These are phyloP conservation scores for Pulveroboletus sp. DNA, from an alignment of 768 basidiomycete species.

Conservation along the genomic window DNA sequence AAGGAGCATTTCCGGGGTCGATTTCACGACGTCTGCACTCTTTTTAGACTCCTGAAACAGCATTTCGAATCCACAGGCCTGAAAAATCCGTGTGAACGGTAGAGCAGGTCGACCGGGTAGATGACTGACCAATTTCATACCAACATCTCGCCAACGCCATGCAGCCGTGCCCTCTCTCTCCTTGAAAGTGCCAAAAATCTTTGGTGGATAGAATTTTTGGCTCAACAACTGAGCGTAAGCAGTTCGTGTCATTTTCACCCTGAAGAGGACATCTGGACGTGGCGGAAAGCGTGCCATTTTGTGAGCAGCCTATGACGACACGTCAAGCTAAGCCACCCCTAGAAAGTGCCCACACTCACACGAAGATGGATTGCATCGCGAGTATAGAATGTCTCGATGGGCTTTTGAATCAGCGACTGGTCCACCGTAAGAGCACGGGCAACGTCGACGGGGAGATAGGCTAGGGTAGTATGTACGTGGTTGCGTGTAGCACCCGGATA, in stretches of 20 bases:
- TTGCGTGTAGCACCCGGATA: constrained; percentile 66
- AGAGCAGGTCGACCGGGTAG: neutral
- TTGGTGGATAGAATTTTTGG: constrained; percentile 91
- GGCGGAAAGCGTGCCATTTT: constrained; percentile 91
- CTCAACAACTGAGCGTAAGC: constrained; percentile 92
- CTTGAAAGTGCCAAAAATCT: constrained; percentile 75
- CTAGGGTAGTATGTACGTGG: constrained; percentile 77
- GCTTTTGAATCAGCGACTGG: constrained; percentile 77
- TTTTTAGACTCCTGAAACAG: constrained; percentile 83
- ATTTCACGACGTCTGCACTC: constrained; percentile 39
- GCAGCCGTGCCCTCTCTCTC: constrained; percentile 63
- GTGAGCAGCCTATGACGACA: constrained; percentile 67
- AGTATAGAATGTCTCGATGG: constrained; percentile 92
- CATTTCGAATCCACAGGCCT: constrained; percentile 98
- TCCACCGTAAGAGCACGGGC: constrained; percentile 64
- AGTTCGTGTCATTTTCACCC: constrained; percentile 79
- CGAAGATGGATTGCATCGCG: constrained; percentile 88
- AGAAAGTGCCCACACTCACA: constrained; percentile 43
- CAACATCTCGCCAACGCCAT: constrained; percentile 79
- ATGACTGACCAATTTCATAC: constrained; percentile 83
- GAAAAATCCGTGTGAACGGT: constrained; percentile 1
- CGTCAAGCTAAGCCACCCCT: constrained; percentile 2
- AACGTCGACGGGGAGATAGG: constrained; percentile 77
- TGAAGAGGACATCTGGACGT: constrained; percentile 52
- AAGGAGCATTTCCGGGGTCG: constrained; percentile 34